A percentile compares a stretch with the other conserved stretches of the same genome.
Conservation (phyloP, 2,329 filamentous ascomycete genomes). For the Raffaelea deltoideospora region DNA sequence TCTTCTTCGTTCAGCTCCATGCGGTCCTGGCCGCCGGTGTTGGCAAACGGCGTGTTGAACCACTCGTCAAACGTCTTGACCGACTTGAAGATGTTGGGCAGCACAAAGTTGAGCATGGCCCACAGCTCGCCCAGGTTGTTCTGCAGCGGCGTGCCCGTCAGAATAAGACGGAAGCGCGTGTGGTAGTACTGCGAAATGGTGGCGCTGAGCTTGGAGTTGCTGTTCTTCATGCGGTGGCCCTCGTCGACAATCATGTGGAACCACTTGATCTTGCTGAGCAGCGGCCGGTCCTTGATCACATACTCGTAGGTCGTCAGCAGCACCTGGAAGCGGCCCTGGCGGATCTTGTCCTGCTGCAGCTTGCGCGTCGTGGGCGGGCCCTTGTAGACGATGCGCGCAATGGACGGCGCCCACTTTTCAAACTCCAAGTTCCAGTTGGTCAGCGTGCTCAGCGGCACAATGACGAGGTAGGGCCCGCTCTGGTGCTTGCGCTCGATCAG, state of each 20-base stretch:
- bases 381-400: slow-evolving; percentile 88
- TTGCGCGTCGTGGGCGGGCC: slow-evolving; percentile 81
- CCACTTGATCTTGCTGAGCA: slow-evolving; percentile 98
- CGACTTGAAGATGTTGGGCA: slow-evolving; percentile 98
- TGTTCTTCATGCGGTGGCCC: slow-evolving; percentile 99
- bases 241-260: slow-evolving; percentile 99
- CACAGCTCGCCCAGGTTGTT: slow-evolving; percentile 94
- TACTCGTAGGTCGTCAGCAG: slow-evolving; percentile 97
- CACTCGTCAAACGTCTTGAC: slow-evolving; percentile 98
- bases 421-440: slow-evolving; percentile 99
- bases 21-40: slow-evolving; percentile 93
- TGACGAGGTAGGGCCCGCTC: slow-evolving; percentile 83
- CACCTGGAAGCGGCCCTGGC: slow-evolving; percentile 90
- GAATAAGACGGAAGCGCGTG: slow-evolving; percentile 87
- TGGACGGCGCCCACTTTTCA: slow-evolving; percentile 91
- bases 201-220: slow-evolving; percentile 85
- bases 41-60: slow-evolving; percentile 99
- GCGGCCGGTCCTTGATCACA: slow-evolving; percentile 94
- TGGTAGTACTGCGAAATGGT: slow-evolving; percentile 92
- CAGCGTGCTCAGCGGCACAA: slow-evolving; percentile 89
- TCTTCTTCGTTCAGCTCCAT: slow-evolving; percentile 99
- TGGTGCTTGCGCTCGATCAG: slow-evolving; percentile 93
- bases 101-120: slow-evolving; percentile 95
- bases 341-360: slow-evolving; percentile 82
- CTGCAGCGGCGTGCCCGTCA: slow-evolving; percentile 92